Percentiles rank a stretch among this genome's conserved stretches.
These are phyloP conservation scores for Rhododendron griersonianum DNA, from an alignment of 148 eudicot species.

Conservation along the genomic window DNA sequence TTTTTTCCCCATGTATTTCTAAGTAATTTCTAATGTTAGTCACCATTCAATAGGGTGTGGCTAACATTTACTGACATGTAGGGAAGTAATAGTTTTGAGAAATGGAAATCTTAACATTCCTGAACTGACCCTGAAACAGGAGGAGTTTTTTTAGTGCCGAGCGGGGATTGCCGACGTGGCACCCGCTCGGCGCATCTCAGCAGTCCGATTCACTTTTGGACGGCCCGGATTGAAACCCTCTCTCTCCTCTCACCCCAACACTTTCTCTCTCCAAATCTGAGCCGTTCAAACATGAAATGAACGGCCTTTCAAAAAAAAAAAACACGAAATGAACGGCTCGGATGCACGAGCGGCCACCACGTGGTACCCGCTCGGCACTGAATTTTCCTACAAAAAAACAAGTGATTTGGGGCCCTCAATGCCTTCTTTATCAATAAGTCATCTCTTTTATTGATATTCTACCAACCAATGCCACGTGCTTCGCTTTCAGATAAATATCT, in stretches of 20 bases:
- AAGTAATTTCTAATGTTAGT: not conserved
- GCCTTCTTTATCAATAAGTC: not conserved
- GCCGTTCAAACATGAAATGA: too few species aligned
- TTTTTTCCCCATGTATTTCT: not conserved
- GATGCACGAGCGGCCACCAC: too few species aligned
- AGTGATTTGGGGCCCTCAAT: not conserved
- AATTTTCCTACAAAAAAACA: not conserved
- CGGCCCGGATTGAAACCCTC: too few species aligned
- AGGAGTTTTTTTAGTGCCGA: too few species aligned
- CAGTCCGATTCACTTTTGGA: too few species aligned
- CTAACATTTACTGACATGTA: not conserved
- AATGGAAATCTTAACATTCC: not conserved
- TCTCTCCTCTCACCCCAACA: too few species aligned
- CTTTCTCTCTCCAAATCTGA: too few species aligned
- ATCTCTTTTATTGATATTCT: not conserved
- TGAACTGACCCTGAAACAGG: not conserved
- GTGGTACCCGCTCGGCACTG: too few species aligned
- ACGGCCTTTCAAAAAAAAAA: too few species aligned
- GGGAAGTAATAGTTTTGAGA: not conserved
- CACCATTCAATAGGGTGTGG: not conserved
- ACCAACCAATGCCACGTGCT: not conserved
- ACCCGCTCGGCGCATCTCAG: too few species aligned
- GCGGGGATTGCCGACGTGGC: too few species aligned
- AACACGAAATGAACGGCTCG: too few species aligned
- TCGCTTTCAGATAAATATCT: not conserved